phyloP scores from a whole-genome alignment of 2,329 filamentous ascomycete genomes.

The Claviceps pazoutovae region DNA sequence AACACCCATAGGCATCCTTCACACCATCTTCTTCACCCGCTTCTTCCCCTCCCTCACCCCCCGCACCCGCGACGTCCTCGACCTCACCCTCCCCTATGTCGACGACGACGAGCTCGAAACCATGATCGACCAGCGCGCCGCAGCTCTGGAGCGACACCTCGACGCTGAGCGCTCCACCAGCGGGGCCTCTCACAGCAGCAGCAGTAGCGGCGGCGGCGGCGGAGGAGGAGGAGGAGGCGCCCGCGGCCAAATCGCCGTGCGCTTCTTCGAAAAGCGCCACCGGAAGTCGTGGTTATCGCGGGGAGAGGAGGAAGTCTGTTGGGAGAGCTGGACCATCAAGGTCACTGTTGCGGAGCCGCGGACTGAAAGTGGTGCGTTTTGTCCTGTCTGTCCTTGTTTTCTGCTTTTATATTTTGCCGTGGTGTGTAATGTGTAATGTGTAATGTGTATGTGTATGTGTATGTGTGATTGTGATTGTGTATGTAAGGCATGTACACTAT shows the following conservation, averaged over 20 bases:
- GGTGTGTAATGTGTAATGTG: too few species aligned
- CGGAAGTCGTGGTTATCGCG: slow-evolving; percentile 67
- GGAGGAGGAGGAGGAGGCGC: not conserved
- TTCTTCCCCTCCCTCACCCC: slow-evolving; percentile 84
- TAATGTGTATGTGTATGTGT: too few species aligned
- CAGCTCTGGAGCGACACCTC: slow-evolving; percentile 66
- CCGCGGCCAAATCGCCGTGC: slow-evolving; percentile 61
- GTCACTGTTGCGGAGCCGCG: slow-evolving; percentile 83
- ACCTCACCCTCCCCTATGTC: slow-evolving; percentile 79
- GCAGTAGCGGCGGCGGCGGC: slow-evolving; percentile 1
- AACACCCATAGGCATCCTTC: slow-evolving; percentile 56
- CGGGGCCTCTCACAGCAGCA: slow-evolving; percentile 4
- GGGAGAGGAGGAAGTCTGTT: slow-evolving; percentile 86
- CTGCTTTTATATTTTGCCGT: too few species aligned
- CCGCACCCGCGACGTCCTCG: slow-evolving; percentile 74
- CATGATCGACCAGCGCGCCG: slow-evolving; percentile 78
- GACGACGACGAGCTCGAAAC: slow-evolving; percentile 85
- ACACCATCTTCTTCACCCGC: slow-evolving; percentile 97
- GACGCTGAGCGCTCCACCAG: slow-evolving; percentile 37
- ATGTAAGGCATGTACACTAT: too few species aligned
- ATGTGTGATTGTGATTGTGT: too few species aligned
- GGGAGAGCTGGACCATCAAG: slow-evolving; percentile 91
- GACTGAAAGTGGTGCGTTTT: slow-evolving; percentile 64
- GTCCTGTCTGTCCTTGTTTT: not conserved
- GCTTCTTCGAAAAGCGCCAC: slow-evolving; percentile 89